Conservation (phyloP, 2,329 filamentous ascomycete species). For the Cordyceps pruinosa region DNA sequence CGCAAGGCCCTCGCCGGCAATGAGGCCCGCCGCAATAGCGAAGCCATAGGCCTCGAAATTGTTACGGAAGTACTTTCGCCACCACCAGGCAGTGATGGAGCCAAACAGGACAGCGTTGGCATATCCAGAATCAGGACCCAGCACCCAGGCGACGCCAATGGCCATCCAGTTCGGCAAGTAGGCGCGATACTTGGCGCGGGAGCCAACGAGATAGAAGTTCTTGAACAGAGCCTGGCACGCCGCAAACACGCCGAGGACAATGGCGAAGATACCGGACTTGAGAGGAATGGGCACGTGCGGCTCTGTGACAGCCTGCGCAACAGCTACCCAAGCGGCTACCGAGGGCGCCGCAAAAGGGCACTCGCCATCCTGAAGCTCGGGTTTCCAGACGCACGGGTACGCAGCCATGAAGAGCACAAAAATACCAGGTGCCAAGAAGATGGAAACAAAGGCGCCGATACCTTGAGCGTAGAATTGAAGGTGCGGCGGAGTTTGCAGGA, state of each 20-base stretch:
- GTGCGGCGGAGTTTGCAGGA: conserved; percentile 56
- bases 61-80: conserved; percentile 44
- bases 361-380: conserved; percentile 31
- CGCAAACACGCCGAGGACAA: conserved; percentile 45
- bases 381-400: conserved; percentile 59
- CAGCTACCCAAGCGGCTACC: conserved; percentile 59
- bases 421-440: conserved; percentile 60
- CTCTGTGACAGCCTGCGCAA: conserved; percentile 54
- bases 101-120: conserved; percentile 54
- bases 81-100: conserved; percentile 43
- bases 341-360: conserved; percentile 58
- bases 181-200: conserved; percentile 45
- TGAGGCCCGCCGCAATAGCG: conserved; percentile 53
- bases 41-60: conserved; percentile 51
- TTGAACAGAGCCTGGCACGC: conserved; percentile 45
- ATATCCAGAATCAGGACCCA: conserved; percentile 47
- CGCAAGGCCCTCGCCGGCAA: conserved; percentile 57
- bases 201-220: conserved; percentile 46
- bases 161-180: conserved; percentile 59
- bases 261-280: conserved; percentile 49
- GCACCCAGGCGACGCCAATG: conserved; percentile 51
- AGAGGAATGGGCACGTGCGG: conserved; percentile 48
- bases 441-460: conserved; percentile 54
- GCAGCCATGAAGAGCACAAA: conserved; percentile 62
- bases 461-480: conserved; percentile 62